Evolutionary conservation across 768 basidiomycete genomes (phyloP), one percentile per base, ranked within the genome.

Genomic region (Favolaschia claudopus): DNA sequence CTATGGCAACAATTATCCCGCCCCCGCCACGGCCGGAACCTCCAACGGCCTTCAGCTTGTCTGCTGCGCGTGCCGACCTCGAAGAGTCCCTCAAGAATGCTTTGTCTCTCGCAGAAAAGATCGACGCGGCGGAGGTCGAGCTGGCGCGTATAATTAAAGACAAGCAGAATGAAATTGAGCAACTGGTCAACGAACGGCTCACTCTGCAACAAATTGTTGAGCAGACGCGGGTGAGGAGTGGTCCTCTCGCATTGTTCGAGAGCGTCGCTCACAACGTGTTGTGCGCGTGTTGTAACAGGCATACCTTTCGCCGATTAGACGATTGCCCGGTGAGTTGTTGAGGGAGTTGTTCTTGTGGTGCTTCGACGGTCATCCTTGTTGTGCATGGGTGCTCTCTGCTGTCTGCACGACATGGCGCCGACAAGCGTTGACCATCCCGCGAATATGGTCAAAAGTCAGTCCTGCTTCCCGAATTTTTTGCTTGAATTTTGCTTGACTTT

Each of bases 391-490:
- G 22, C 81, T 92, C 37, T 81, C 89, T 4, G 82, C 88, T 0
- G 89, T 92, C 4, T 91, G 85, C 62, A 69, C 79, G 7, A 74
- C 82, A 15, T 93, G 91, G 91, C 78, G 91, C 49, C 77, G 80
- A 47, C 77, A 90, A 37, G 84, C 84, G 4, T 74, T 92, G 28
- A 76, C 80, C 20, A 89, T 89, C 72, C 91, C 91, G 5, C 79
- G 66, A 37, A 72, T 93, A 38, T 93, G 91, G 91, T 89, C 89
- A 44, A 92, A 89, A 81, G 90, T 91, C 66, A 74, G 81, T 78
- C 20, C 59, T 19, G 25, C 29, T 47, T 47, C 55, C 33, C 54
- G 65, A 53, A 55, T 53, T 65, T 54, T 44, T 57, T 27, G 49
- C 55, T n/a, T n/a, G n/a, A n/a, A n/a, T n/a, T n/a, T n/a, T n/a